Base-by-base conservation (phyloP, 768 basidiomycete genomes). In the Galerina marginata region DNA sequence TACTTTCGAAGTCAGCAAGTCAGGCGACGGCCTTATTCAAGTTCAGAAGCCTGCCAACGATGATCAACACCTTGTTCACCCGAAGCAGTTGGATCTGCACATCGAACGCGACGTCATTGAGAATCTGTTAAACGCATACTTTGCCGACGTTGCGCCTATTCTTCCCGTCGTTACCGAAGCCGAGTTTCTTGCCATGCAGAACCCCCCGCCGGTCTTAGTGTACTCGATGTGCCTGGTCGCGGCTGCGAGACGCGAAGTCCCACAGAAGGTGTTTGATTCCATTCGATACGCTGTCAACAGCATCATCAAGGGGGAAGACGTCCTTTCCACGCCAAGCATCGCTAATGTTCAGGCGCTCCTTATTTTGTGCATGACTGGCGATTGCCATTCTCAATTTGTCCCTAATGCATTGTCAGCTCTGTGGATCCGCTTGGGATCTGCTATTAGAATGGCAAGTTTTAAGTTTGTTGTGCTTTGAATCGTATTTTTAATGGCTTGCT, bases 141-240 rank as follows among this genome's bases (percentile, higher is more conserved):
- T 97, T 76, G 81, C 83, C 20, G 89, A 95, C n/a, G 82, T 96
- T 47, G 87, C 92, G 2, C 93, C 92, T n/a, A 79, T 93, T 43
- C 84, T 98, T 58, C 96, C 97, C 10, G 81, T 99, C 65, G 85
- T 99, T 59, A 92, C 93, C 15, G 86, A 91, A 69, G 83, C 86
- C 25, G 96, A 99, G 71, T 98, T 99, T 69, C 79, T 97, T 62
- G 83, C 89, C 39, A 85, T 73, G 51, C 82, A 86, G 20, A 87
- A 86, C 12, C 91, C 90, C 0, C 85, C 94, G 2, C 88, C 91
- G 4, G 81, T 99, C 23, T 75, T 99, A 58, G 83, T 99, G 20
- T 98, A 98, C 74, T 89, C 93, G 39, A 95, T 99, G 75, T 98
- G 95, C 74, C 88, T 95, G 33, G 89, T 98, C 43, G 93, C 96